A percentile compares a stretch with the other conserved stretches of the same genome.
These are phyloP conservation scores for Crithidia expoeki DNA, from an alignment of 208 protist species.

Conservation along the genomic window DNA sequence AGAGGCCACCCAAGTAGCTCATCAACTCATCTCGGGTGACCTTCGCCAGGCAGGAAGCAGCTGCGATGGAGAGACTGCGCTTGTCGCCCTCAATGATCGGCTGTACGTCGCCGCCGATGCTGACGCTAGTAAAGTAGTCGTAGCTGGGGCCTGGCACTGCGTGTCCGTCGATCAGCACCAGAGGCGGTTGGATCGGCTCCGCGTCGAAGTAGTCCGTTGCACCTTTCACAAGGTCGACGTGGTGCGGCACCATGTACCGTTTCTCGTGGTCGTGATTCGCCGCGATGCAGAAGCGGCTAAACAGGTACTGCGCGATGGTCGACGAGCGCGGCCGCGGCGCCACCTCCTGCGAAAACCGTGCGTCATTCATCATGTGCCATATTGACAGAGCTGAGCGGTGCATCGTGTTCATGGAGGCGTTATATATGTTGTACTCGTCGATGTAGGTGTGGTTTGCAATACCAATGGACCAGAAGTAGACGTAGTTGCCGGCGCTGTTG, in stretches of 20 bases:
- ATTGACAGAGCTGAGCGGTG: conserved; percentile 78
- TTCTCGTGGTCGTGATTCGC: conserved; percentile 75
- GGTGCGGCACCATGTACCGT: conserved; percentile 60
- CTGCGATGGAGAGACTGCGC: conserved; percentile 84
- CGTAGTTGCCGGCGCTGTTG: conserved; percentile 81
- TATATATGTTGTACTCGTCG: conserved; percentile 85
- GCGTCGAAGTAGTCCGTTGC: conserved; percentile 75
- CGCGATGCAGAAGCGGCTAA: conserved; percentile 76
- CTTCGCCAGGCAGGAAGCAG: conserved; percentile 90
- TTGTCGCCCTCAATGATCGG: conserved; percentile 90
- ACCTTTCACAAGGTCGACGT: conserved; percentile 70
- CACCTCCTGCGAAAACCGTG: conserved; percentile 75
- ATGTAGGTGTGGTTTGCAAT: conserved; percentile 92
- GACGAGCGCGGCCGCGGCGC: conserved; percentile 71
- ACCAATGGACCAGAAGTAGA: conserved; percentile 88
- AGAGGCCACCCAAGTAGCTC: conserved; percentile 74
- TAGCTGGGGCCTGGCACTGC: conserved; percentile 71
- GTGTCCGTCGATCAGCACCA: conserved; percentile 88
- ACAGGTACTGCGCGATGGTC: conserved; percentile 85
- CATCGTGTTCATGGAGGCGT: conserved; percentile 85
- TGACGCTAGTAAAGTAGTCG: conserved; percentile 62
- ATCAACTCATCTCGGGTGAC: conserved; percentile 89
- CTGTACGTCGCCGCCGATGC: conserved; percentile 72
- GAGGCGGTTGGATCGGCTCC: conserved; percentile 81
- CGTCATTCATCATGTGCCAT: conserved; percentile 86